phyloP scores from a whole-genome alignment of 768 basidiomycete genomes.

The Podaxis rugospora region DNA sequence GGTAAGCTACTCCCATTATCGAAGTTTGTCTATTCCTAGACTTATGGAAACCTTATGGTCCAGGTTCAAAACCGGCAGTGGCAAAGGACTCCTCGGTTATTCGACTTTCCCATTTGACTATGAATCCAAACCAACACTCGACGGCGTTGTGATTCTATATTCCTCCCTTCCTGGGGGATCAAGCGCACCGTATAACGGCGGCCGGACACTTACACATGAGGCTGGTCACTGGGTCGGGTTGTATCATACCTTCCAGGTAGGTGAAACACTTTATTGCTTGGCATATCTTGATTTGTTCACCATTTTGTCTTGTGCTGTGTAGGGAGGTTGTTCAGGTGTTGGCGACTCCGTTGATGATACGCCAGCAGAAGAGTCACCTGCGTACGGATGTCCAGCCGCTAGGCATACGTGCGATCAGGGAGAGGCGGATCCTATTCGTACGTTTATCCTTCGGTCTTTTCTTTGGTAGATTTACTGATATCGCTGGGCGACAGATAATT shows the following conservation, averaged over 20 bases:
- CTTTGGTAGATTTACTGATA: not conserved
- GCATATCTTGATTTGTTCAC: not conserved
- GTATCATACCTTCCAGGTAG: slow-evolving; percentile 50
- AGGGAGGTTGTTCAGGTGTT: slow-evolving; percentile 19
- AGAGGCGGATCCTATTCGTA: slow-evolving; percentile 32
- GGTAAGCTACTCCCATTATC: slow-evolving; percentile 21
- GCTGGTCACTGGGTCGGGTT: slow-evolving; percentile 52
- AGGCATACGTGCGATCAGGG: slow-evolving; percentile 20
- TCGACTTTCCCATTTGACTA: slow-evolving; percentile 48
- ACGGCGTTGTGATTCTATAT: slow-evolving; percentile 41
- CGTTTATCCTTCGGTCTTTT: not conserved
- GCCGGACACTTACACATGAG: slow-evolving; percentile 48
- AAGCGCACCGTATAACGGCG: slow-evolving; percentile 34
- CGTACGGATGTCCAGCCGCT: slow-evolving; percentile 26
- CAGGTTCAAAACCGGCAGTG: slow-evolving; percentile 23
- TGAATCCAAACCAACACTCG: slow-evolving; percentile 30
- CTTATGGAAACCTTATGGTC: slow-evolving; percentile 11
- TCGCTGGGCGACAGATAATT: slow-evolving; percentile 25
- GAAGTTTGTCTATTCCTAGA: slow-evolving; percentile 16
- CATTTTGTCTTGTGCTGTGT: not conserved
- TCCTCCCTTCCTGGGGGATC: slow-evolving; percentile 38
- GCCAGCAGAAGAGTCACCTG: slow-evolving; percentile 20
- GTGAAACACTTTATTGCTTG: slow-evolving; percentile 12
- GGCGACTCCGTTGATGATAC: slow-evolving; percentile 27
- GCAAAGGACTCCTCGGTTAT: slow-evolving; percentile 40